Conservation (phyloP, 2,329 filamentous ascomycete species). For the Fusarium redolens region DNA sequence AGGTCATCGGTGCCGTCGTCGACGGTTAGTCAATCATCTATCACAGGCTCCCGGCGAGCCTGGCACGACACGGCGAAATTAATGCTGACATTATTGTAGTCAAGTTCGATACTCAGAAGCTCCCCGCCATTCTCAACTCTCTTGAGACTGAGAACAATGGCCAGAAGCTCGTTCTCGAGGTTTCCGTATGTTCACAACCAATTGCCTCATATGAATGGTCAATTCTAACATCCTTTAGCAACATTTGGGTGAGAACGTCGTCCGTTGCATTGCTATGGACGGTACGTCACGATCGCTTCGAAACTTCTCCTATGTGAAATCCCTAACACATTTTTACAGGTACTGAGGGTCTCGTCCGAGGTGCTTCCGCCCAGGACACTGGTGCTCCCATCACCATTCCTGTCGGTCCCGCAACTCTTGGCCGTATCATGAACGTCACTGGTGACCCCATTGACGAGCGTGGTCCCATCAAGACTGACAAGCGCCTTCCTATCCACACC, state of each 20-base stretch:
- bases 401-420: conserved; percentile 91
- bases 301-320: conserved; percentile 33
- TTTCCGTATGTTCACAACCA: conserved; percentile 75
- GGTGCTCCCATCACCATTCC: conserved; percentile 96
- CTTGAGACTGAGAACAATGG: conserved; percentile 91
- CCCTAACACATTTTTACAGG: conserved; percentile 61
- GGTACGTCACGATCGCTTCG: conserved; percentile 68
- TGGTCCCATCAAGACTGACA: conserved; percentile 94
- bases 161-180: conserved; percentile 95
- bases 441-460: conserved; percentile 99
- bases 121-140: conserved; percentile 97
- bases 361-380: conserved; percentile 85
- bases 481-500: conserved; percentile 90
- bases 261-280: conserved; percentile 99
- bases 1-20: conserved; percentile 99
- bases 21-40: conserved; percentile 77
- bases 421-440: conserved; percentile 99
- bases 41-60: conserved; percentile 23
- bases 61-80: neutral
- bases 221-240: conserved; percentile 72
- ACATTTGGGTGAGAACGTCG: conserved; percentile 99
- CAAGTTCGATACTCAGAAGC: conserved; percentile 95
- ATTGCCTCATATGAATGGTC: conserved; percentile 9
- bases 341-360: conserved; percentile 99
- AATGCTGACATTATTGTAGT: conserved; percentile 66